Base-by-base conservation (phyloP, 495 filamentous ascomycete species). In the Penicillium manginii region DNA sequence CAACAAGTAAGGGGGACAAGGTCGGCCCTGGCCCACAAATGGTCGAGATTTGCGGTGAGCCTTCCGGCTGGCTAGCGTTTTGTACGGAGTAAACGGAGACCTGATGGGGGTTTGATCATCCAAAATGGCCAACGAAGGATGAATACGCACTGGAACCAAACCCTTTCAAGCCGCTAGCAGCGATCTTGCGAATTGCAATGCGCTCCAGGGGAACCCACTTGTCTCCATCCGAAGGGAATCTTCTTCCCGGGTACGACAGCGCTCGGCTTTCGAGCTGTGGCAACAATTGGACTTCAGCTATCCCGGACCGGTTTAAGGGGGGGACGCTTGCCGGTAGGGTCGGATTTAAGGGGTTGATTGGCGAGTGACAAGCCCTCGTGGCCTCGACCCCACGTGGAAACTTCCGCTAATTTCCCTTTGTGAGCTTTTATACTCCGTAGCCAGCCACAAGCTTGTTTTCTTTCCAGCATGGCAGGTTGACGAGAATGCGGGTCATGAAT, bases 91-190 rank as follows among this genome's bases (percentile, higher is more conserved):
- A 37, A 55, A 45, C 48, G 48, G 42, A 31, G 26, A 15, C 47
- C 23, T 45, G 43, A 51, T 43, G 15, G 40, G n/a, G 15, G 6
- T 17, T 17, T 9, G 57, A 66, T 60, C 59, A 51, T 26, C 49
- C 23, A 59, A 4, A 11, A 9, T 2, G 48, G 33, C 42, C 46
- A 45, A 19, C 40, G 8, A 43, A 57, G 49, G 57, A 61, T 59
- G 55, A 40, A 51, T 61, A 65, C 35, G 54, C 57, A 54, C 47
- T 43, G 15, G 37, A 39, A 45, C 48, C 52, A 22, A 42, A 19
- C 40, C 52, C 33, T 22, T 32, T 40, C 47, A 58, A 60, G 59
- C 53, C 62, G 57, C 54, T 64, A 64, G 58, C 49, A 63, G 59
- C 58, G 62, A 67, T 67, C 58, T 47, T 60, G 33, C 55, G 35